These are phyloP conservation scores for Microdochium bolleyi DNA, from an alignment of 2,329 filamentous ascomycete genomes.

Conservation along the genomic window DNA sequence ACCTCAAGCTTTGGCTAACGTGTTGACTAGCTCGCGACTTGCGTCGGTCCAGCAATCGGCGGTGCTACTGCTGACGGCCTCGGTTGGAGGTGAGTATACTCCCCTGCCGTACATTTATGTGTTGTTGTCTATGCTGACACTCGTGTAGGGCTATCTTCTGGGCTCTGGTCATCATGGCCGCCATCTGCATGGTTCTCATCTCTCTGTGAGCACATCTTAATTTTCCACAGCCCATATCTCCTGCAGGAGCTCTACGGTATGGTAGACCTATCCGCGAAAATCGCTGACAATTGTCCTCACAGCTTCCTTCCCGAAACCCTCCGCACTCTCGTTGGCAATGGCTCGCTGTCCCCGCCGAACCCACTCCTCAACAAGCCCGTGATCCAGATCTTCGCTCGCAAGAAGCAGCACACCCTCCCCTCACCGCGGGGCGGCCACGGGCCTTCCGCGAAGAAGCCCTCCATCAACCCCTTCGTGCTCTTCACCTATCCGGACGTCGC, in stretches of 20 bases:
- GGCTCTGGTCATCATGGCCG: constrained; percentile 40
- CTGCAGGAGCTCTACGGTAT: too few species aligned
- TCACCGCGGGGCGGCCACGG: constrained; percentile 3
- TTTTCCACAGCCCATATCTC: too few species aligned
- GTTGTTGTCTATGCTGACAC: too few species aligned
- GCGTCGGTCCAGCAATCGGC: constrained; percentile 41
- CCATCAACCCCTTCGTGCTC: constrained; percentile 21
- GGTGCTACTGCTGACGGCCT: constrained; percentile 35
- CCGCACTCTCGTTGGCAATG: constrained; percentile 17
- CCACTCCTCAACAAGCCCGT: background rate
- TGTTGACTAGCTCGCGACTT: constrained; percentile 6
- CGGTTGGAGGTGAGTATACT: constrained; percentile 35
- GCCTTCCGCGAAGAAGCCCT: constrained; percentile 7
- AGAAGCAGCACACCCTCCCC: constrained; percentile 10
- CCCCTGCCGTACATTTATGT: constrained; percentile 6
- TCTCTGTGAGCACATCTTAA: constrained; percentile 14
- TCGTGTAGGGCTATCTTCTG: constrained; percentile 39
- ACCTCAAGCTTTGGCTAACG: background rate
- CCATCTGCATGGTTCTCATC: constrained; percentile 24
- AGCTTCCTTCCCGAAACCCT: constrained; percentile 20
- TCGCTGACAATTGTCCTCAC: background rate
- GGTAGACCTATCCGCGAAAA: too few species aligned
- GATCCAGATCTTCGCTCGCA: background rate
- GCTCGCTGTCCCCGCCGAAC: constrained; percentile 5
- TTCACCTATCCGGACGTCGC: constrained; percentile 20